Base-by-base conservation (phyloP, 768 basidiomycete species). In the Chalciporus piperatus region DNA sequence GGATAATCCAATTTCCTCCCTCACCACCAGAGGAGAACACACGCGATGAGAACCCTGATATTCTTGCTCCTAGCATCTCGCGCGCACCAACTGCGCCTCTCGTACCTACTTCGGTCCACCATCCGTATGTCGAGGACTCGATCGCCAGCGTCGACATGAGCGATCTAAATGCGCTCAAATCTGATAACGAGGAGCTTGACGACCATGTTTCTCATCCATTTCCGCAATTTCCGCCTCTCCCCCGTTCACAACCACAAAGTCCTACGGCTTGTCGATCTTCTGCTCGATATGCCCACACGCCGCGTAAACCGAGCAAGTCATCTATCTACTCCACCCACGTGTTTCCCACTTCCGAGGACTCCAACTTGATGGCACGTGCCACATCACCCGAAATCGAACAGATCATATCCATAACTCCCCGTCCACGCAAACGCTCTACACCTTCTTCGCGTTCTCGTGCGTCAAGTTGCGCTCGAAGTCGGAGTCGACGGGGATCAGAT, bases 391-490 rank as follows among this genome's bases (percentile, higher is more conserved):
- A 78, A 42, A 68, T 78, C 49, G 53, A 60, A 6, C 59, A 72
- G 7, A 76, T 77, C 19, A 66, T 76, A 30, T 70, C 72, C 3
- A 59, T 57, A 12, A 76, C 73, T 4, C 73, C 72, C 0, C 70
- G 72, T 13, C 71, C 68, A 11, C 66, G 68, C 19, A 68, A 65
- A 23, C 57, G 59, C 6, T 61, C 68, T 0, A 47, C 52, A 10
- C 47, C 55, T 2, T 56, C 63, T 3, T 56, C 63, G 0, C 60
- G 54, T 20, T 57, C 69, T 41, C 67, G 63, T 58, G 60, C 54
- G 12, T 51, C 61, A 6, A 67, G 55, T 47, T 10, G 33, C 11
- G 41, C 52, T 20, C 53, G 57, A 37, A 46, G 52, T 41, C 59
- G 58, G n/a, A 57, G 57, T 47, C 42, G 28, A 35, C 47, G 33